A percentile compares a stretch with the other conserved stretches of the same genome.
Evolutionary conservation across 202 grass and related monocot species (phyloP).

Genomic region (Elaeis oleifera): DNA sequence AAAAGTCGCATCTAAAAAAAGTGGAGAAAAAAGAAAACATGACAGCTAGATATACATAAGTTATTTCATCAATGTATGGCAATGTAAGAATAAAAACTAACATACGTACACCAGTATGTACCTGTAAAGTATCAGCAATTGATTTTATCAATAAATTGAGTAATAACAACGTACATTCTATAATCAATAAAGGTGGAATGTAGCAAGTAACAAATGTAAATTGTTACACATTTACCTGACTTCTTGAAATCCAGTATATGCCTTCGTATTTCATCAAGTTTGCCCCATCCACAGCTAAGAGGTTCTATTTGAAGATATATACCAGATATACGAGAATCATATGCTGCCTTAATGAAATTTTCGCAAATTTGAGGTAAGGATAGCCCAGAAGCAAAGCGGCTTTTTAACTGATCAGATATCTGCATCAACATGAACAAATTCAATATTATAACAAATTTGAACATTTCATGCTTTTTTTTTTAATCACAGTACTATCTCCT

Average conservation of each 20-base stretch:
- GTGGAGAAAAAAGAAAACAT: too few relatives aligned
- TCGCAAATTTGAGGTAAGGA: constrained; percentile 91
- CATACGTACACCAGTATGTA: too few relatives aligned
- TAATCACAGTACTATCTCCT: too few relatives aligned
- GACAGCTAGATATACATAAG: too few relatives aligned
- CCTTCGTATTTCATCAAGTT: constrained; percentile 87
- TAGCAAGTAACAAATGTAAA: not conserved
- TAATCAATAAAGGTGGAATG: not conserved
- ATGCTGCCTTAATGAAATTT: constrained; percentile 82
- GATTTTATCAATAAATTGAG: too few relatives aligned
- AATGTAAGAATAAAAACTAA: too few relatives aligned
- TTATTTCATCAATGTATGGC: too few relatives aligned
- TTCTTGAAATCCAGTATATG: constrained; percentile 94
- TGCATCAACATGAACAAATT: constrained; percentile 19
- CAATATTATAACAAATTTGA: not conserved
- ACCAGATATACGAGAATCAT: constrained; percentile 87
- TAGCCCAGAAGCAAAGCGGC: constrained; percentile 57
- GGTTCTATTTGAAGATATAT: constrained; percentile 87
- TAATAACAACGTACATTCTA: too few relatives aligned
- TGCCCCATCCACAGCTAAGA: constrained; percentile 81
- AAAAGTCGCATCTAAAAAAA: too few relatives aligned
- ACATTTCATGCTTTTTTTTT: too few relatives aligned
- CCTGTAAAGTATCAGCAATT: too few relatives aligned
- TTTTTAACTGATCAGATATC: constrained; percentile 80
- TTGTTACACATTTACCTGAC: constrained; percentile 48